Evolutionary conservation across 495 filamentous ascomycete genomes (phyloP), one percentile per base, ranked within the genome.

Genomic region (Daldinia loculata): DNA sequence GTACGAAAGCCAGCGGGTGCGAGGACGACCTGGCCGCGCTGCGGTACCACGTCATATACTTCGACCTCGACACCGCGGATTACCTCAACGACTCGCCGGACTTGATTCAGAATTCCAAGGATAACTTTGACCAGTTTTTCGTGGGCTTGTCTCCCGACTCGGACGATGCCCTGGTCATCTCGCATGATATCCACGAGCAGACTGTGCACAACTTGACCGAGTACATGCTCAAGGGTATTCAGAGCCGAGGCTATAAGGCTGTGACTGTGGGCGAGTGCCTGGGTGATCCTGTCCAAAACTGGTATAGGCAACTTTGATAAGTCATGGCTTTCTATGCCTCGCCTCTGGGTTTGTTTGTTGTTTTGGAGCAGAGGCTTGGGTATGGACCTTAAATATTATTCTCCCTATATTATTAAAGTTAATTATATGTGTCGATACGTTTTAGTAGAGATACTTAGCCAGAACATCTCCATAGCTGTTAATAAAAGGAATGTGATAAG

Each of bases 21-120:
- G 71, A 85, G 56, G 69, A 74, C 2, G 83, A 86, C 59, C 74
- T 91, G 77, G 82, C 78, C 4, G 69, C 76, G 0, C 76, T 91
- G 39, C 88, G 88, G 4, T 92, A 92, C 70, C 90, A 92, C 70
- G 76, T 90, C 57, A 80, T 85, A 63, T 82, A 88, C 65, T 90
- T 89, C 63, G 86, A 92, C 67, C 78, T 92, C 36, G 90, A 92
- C 74, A 92, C 90, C 3, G 82, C 87, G 14, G 89, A 92, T 75
- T 92, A 88, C 66, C 79, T 84, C 36, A 85, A 91, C 64, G 83
- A 84, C 62, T 80, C 78, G 24, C 84, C 88, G 0, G 70, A 75
- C 2, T 66, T 79, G 38, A 90, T 90, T 63, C 86, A 90, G 67
- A 81, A 79, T n/a, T 85, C 88, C 50, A 90, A 90, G 79, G 80